Evolutionary conservation across 164 flowering plant species (phyloP), one percentile per base, ranked within the genome.

Genomic region (Nymphaea thermarum): DNA sequence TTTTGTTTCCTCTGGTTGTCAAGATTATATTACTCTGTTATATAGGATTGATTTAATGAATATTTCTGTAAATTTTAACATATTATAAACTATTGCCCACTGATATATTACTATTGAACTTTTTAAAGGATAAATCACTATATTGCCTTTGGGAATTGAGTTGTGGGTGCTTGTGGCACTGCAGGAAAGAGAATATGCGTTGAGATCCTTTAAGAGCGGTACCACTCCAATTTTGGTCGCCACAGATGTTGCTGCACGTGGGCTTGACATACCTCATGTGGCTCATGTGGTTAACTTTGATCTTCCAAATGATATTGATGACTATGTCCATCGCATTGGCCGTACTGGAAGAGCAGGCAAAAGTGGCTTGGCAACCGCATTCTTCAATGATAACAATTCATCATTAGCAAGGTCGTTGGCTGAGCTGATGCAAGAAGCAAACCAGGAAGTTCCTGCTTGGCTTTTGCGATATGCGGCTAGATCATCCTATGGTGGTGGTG

Each of bases 211-310:
- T 63, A 86, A 85, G 77, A 85, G 83, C 72, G 91, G 94, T 5
- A 64, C 66, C 18, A 82, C 87, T 4, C 91, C 94, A 45, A 88
- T 88, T 67, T 68, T 88, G 68, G 94, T 88, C 44, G 91, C 89
- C 15, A 86, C 91, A 3, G 94, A 88, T 74, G 91, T 88, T 43
- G 94, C 94, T 18, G 91, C 91, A n/a, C 86, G 94, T 64, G 94
- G 91, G 43, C 84, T 86, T 17, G 94, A 88, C 66, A 86, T 86
- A 51, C 94, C 94, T 5, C 89, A 83, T 73, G 90, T 88, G 6
- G 85, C 87, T 2, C 93, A 88, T 73, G 93, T 88, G 16, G 82
- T 88, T 63, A 88, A 88, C 67, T 88, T 86, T 72, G 93, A 88
- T 71, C 87, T 88, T 43, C 93, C 93, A 0, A 88, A 88, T 66